A percentile compares a stretch with the other conserved stretches of the same genome.
Conservation (phyloP, 768 basidiomycete species). For the Lenzites betulinus region DNA sequence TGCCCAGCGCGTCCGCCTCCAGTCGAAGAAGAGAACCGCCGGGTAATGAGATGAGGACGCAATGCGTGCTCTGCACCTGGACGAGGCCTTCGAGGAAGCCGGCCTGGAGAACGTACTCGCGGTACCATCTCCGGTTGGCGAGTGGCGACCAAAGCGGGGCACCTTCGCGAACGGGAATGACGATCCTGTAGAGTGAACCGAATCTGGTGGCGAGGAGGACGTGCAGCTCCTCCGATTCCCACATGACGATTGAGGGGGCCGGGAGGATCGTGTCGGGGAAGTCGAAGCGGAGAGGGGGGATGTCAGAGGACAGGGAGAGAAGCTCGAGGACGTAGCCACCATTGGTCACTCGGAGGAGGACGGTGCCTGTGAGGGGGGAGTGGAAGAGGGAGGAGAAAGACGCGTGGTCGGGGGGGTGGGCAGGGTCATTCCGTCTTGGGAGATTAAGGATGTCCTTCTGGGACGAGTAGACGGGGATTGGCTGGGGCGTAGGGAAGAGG, state of each 20-base stretch:
- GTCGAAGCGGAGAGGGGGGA: constrained; percentile 72
- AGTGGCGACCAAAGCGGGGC: constrained; percentile 61
- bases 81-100: constrained; percentile 42
- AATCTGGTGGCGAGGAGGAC: constrained; percentile 66
- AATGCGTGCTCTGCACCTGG: constrained; percentile 67
- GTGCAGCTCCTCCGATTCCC: constrained; percentile 54
- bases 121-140: constrained; percentile 55
- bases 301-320: constrained; percentile 64
- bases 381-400: constrained; percentile 60
- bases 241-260: constrained; percentile 63
- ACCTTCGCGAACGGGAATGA: constrained; percentile 58
- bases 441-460: constrained; percentile 51
- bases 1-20: constrained; percentile 61
- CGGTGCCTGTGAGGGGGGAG: constrained; percentile 57
- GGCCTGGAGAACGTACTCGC: constrained; percentile 68
- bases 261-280: constrained; percentile 72
- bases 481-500: constrained; percentile 53
- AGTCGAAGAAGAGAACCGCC: constrained; percentile 69
- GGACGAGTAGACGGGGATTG: constrained; percentile 58
- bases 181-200: constrained; percentile 74
- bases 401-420: constrained; percentile 72
- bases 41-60: constrained; percentile 59
- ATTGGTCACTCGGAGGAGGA: constrained; percentile 76
- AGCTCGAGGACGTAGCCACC: constrained; percentile 76
- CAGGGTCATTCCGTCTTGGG: constrained; percentile 34